phyloP scores from a whole-genome alignment of 2,329 filamentous ascomycete genomes.

The Ilyonectria robusta region DNA sequence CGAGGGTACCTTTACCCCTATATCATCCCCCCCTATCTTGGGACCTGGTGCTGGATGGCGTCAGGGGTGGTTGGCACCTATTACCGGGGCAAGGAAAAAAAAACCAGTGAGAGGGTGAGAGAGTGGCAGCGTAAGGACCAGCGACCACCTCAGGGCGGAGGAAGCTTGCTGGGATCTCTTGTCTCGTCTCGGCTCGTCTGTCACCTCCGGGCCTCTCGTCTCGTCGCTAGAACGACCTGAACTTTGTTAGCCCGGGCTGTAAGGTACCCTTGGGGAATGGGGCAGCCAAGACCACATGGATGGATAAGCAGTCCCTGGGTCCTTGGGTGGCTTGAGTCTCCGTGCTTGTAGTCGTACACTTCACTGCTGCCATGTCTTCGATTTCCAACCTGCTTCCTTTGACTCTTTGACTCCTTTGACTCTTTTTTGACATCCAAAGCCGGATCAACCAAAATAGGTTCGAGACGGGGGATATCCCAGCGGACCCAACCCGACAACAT shows the following conservation, averaged over 20 bases:
- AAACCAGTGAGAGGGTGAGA: neutral
- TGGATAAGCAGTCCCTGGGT: slow-evolving; percentile 20
- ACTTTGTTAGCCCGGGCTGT: slow-evolving; percentile 25
- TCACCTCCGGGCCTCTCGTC: slow-evolving; percentile 10
- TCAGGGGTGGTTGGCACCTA: slow-evolving; percentile 37
- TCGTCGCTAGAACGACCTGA: slow-evolving; percentile 14
- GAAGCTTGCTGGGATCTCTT: slow-evolving; percentile 16
- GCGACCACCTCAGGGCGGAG: neutral
- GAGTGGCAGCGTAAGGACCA: slow-evolving; percentile 6
- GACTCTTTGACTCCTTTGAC: slow-evolving; percentile 1
- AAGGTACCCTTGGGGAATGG: slow-evolving; percentile 28
- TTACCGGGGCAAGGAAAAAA: slow-evolving; percentile 9
- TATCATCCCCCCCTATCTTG: slow-evolving; percentile 41
- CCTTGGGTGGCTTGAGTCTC: neutral
- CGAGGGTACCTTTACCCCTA: slow-evolving; percentile 23
- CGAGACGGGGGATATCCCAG: slow-evolving; percentile 46
- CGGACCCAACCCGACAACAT: slow-evolving; percentile 39
- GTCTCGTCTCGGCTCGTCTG: slow-evolving; percentile 24
- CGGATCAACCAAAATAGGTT: slow-evolving; percentile 30
- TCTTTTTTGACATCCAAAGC: slow-evolving; percentile 7
- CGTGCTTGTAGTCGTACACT: slow-evolving; percentile 9
- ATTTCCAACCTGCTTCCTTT: slow-evolving; percentile 9
- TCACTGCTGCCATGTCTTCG: slow-evolving; percentile 11
- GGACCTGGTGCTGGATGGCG: slow-evolving; percentile 37
- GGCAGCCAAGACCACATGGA: slow-evolving; percentile 19